Conservation (phyloP, 2,329 filamentous ascomycete genomes). For the Fusarium lyarnte region DNA sequence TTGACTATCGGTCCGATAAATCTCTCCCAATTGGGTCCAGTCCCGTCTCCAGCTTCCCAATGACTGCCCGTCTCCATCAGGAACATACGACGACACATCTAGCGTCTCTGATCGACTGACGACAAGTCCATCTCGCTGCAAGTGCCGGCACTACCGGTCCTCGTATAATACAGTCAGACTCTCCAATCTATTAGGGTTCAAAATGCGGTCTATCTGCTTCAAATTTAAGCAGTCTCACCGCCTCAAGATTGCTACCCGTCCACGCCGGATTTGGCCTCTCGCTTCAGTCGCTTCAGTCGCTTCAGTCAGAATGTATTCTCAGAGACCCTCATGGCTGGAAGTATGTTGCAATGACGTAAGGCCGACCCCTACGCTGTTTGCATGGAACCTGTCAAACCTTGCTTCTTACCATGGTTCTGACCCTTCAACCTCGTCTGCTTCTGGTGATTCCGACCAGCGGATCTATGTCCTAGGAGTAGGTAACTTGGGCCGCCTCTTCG, state of each 20-base stretch:
- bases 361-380: slow-evolving; percentile 49
- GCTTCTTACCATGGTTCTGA: not conserved
- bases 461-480: slow-evolving; percentile 84
- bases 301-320: slow-evolving; percentile 38
- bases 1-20: not conserved
- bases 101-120: not conserved
- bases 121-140: not conserved
- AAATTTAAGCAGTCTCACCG: not conserved
- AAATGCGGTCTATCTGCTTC: slow-evolving; percentile 6
- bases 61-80: not conserved
- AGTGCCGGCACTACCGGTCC: not conserved
- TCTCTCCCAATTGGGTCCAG: not conserved
- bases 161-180: not conserved
- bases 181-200: not conserved
- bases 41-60: not conserved
- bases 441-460: slow-evolving; percentile 49
- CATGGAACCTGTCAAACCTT: slow-evolving; percentile 49
- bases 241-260: not conserved
- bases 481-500: slow-evolving; percentile 82
- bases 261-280: not conserved
- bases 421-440: not conserved
- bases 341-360: slow-evolving; percentile 39
- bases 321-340: slow-evolving; percentile 49
- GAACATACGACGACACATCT: not conserved
- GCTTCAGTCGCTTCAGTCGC: not conserved